A percentile compares a stretch with the other conserved stretches of the same genome.
phyloP scores from a whole-genome alignment of 306 rosid genomes.

The Potentilla sterilis region DNA sequence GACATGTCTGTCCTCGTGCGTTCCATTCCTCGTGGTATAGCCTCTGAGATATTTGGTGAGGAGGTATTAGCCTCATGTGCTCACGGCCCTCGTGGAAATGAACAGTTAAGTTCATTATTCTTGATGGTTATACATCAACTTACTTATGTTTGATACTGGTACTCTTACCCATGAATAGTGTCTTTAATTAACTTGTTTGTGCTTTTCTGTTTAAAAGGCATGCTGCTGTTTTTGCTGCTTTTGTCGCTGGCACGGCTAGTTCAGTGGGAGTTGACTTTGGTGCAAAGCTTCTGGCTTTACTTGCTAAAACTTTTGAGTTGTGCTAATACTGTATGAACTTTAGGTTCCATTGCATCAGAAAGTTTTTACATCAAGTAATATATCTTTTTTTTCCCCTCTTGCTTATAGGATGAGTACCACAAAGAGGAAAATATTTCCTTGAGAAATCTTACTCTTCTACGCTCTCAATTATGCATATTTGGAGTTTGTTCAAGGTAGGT shows the following conservation, averaged over 20 bases:
- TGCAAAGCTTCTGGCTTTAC: conserved; percentile 76
- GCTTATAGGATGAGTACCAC: conserved; percentile 65
- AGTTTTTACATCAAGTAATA: not conserved
- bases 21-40: conserved; percentile 53
- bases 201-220: conserved; percentile 46
- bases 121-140: conserved; percentile 8
- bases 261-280: conserved; percentile 73
- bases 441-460: conserved; percentile 75
- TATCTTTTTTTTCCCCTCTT: not conserved
- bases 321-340: conserved; percentile 1
- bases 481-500: conserved; percentile 85
- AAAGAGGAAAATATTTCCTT: conserved; percentile 80
- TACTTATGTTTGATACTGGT: not conserved
- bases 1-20: conserved; percentile 57
- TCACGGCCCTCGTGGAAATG: conserved; percentile 79
- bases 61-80: conserved; percentile 77
- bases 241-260: conserved; percentile 88
- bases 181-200: not conserved
- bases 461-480: conserved; percentile 73
- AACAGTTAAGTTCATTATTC: conserved; percentile 57
- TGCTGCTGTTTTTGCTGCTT: conserved; percentile 88
- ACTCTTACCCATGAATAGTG: not conserved
- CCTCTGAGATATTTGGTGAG: conserved; percentile 62
- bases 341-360: not conserved
- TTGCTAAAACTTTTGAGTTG: conserved; percentile 87